Conservation (phyloP, 108 stramenopile species). For the Stephanodiscus triporus region DNA sequence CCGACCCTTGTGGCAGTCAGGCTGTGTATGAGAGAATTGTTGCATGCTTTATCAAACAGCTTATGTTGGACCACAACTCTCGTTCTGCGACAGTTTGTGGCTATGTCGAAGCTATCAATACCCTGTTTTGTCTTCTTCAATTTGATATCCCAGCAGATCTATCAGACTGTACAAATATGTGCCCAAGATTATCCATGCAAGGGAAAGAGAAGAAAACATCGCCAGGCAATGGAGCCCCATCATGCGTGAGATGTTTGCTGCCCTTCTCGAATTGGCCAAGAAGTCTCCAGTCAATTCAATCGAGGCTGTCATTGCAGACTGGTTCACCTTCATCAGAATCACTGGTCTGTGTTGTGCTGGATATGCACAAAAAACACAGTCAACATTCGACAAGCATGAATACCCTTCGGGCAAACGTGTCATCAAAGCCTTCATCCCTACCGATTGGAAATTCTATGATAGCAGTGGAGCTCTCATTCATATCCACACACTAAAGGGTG, state of each 20-base stretch:
- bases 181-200: background rate
- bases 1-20: background rate
- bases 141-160: background rate
- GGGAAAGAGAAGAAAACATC: slow-evolving; percentile 9
- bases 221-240: slow-evolving; percentile 9
- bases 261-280: background rate
- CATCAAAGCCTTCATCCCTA: slow-evolving; percentile 3
- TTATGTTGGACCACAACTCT: background rate
- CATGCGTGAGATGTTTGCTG: background rate
- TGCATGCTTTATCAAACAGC: background rate
- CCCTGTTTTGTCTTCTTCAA: background rate
- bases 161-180: background rate
- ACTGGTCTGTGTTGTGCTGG: slow-evolving; percentile 4
- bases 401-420: slow-evolving; percentile 13
- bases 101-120: slow-evolving; percentile 9
- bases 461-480: background rate
- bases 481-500: background rate
- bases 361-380: slow-evolving; percentile 6
- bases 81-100: slow-evolving; percentile 1
- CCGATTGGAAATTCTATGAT: slow-evolving; percentile 2
- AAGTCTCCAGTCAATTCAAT: background rate
- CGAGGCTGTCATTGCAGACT: background rate
- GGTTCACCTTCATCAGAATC: background rate
- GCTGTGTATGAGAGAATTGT: background rate
- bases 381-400: background rate